Conservation (phyloP, 208 protist species). For the Crithidia thermophila region DNA sequence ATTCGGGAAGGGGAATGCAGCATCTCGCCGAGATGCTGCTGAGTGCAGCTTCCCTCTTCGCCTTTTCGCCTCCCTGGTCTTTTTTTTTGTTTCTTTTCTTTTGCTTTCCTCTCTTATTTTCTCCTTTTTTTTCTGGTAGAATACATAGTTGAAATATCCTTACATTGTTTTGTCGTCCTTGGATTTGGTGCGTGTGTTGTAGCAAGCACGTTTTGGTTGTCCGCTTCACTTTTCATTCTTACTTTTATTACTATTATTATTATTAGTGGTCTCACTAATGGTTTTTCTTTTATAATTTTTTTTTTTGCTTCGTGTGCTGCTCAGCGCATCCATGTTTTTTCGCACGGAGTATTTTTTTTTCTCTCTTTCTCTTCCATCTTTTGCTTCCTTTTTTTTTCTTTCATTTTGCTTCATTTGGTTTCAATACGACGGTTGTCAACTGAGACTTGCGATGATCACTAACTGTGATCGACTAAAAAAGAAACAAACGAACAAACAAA, state of each 20-base stretch:
- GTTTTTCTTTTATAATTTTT: too few species aligned
- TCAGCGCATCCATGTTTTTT: too few species aligned
- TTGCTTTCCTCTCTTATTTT: not conserved
- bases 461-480: not conserved
- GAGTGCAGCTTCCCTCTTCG: too few species aligned
- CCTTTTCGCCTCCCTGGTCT: too few species aligned
- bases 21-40: too few species aligned
- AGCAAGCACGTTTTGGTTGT: too few species aligned
- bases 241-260: too few species aligned
- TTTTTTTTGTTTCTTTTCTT: not conserved
- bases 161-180: not conserved
- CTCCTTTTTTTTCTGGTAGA: not conserved
- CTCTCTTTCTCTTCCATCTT: constrained; percentile 8
- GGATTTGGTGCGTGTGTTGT: not conserved
- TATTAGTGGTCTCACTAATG: too few species aligned
- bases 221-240: too few species aligned
- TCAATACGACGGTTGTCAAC: not conserved
- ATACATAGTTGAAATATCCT: not conserved
- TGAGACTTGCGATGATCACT: not conserved
- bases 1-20: too few species aligned
- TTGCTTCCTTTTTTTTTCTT: constrained; percentile 11
- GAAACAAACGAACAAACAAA: constrained; percentile 2
- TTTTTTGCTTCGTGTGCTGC: too few species aligned
- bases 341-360: too few species aligned
- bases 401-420: not conserved